Evolutionary conservation across 148 eudicot genomes (phyloP).

Genomic region (Nepenthes mirabilis): DNA sequence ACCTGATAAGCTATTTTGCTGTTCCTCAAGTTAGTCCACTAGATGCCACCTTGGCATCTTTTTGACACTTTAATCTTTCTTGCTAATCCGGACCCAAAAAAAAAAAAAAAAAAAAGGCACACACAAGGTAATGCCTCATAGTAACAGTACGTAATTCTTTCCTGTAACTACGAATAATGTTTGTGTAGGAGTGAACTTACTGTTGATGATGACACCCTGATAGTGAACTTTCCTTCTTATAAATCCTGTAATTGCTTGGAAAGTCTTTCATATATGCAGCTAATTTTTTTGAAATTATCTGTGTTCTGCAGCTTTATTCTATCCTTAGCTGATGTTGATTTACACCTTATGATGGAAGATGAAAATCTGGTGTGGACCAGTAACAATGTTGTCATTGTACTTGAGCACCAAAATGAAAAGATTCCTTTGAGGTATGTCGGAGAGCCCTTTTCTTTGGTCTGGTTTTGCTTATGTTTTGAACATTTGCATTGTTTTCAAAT

Average conservation of each 20-base stretch:
- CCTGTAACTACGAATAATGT: too few species aligned
- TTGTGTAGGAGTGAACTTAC: too few species aligned
- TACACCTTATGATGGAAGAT: slow-evolving; percentile 93
- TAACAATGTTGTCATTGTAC: slow-evolving; percentile 84
- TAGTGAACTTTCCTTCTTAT: neutral
- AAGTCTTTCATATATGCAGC: neutral
- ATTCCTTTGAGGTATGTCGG: slow-evolving; percentile 59
- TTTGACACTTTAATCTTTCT: too few species aligned
- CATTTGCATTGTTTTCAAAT: too few species aligned
- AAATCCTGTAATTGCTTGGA: neutral
- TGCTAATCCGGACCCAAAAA: too few species aligned
- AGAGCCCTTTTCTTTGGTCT: neutral
- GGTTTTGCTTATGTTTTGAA: neutral
- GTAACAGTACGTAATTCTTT: too few species aligned
- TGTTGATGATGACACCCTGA: neutral
- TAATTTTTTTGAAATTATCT: neutral
- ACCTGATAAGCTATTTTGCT: too few species aligned
- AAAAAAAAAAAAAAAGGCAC: too few species aligned
- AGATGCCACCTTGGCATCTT: too few species aligned
- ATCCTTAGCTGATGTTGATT: slow-evolving; percentile 92
- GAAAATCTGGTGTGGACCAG: slow-evolving; percentile 95
- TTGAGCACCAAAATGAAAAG: slow-evolving; percentile 76
- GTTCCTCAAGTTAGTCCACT: too few species aligned
- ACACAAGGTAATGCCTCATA: too few species aligned
- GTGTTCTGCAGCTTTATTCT: slow-evolving; percentile 64